A percentile compares a stretch with the other conserved stretches of the same genome.
Evolutionary conservation across 2,329 filamentous ascomycete genomes (phyloP).

Genomic region (Phialophora chinensis): DNA sequence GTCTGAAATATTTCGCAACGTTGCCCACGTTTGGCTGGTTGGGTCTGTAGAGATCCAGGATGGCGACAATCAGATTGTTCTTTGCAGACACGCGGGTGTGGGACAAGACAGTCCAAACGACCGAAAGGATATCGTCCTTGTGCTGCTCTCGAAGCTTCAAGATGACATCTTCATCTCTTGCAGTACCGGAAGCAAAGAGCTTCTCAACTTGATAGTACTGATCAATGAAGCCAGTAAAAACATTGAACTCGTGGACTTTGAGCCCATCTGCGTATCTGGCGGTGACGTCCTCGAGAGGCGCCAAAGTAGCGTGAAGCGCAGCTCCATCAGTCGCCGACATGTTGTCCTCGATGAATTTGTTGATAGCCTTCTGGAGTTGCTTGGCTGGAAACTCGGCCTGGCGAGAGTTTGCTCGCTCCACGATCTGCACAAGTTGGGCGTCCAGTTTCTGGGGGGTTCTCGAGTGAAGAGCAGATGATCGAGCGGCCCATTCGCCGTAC

Average conservation of each 20-base stretch:
- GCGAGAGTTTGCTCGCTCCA: conserved; percentile 80
- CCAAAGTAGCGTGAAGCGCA: conserved; percentile 73
- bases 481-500: conserved; percentile 94
- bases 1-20: conserved; percentile 84
- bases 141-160: conserved; percentile 93
- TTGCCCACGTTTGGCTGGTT: conserved; percentile 91
- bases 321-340: conserved; percentile 74
- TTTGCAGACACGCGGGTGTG: conserved; percentile 92
- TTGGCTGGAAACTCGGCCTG: conserved; percentile 91
- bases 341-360: conserved; percentile 88
- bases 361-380: conserved; percentile 79
- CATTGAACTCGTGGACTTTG: conserved; percentile 85
- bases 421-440: conserved; percentile 77
- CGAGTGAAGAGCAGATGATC: conserved; percentile 94
- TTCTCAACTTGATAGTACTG: conserved; percentile 83
- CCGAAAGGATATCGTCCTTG: conserved; percentile 85
- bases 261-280: conserved; percentile 82
- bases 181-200: conserved; percentile 82
- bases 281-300: conserved; percentile 78
- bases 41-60: conserved; percentile 91
- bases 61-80: conserved; percentile 89
- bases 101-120: conserved; percentile 88
- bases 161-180: conserved; percentile 91
- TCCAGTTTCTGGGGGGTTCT: conserved; percentile 97
- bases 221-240: conserved; percentile 79